A percentile compares a stretch with the other conserved stretches of the same genome.
These are phyloP conservation scores for Penicillium roqueforti DNA, from an alignment of 495 filamentous ascomycete species.

Conservation along the genomic window DNA sequence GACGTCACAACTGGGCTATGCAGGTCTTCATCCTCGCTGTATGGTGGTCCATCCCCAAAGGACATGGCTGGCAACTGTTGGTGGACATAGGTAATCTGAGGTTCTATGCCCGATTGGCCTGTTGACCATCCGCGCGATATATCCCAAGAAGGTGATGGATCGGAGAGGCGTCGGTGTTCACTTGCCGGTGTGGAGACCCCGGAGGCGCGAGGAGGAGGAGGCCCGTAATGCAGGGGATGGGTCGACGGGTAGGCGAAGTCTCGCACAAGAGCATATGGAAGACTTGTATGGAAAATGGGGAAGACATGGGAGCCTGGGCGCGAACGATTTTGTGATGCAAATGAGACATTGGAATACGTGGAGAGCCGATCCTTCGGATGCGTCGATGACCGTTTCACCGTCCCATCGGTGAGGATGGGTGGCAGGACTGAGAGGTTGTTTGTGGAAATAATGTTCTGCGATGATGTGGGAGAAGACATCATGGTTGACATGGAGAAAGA, in stretches of 20 bases:
- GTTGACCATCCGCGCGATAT: conserved; percentile 48
- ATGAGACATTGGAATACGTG: conserved; percentile 59
- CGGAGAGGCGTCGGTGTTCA: conserved; percentile 74
- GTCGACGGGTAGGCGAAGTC: conserved; percentile 88
- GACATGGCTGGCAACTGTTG: conserved; percentile 78
- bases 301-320: conserved; percentile 74
- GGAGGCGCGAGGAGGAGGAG: conserved; percentile 69
- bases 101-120: conserved; percentile 44
- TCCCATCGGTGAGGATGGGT: conserved; percentile 38
- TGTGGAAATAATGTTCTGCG: conserved; percentile 35
- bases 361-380: conserved; percentile 72
- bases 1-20: conserved; percentile 81
- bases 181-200: conserved; percentile 80
- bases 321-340: conserved; percentile 53
- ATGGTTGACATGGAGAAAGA: conserved; percentile 33
- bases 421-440: conserved; percentile 40
- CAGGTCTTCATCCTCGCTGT: conserved; percentile 93
- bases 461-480: conserved; percentile 57
- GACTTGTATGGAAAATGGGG: conserved; percentile 78
- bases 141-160: conserved; percentile 65
- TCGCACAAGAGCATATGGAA: conserved; percentile 84
- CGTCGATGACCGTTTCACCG: conserved; percentile 52
- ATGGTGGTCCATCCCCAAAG: conserved; percentile 91
- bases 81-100: conserved; percentile 31
- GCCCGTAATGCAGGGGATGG: conserved; percentile 91